A percentile compares a stretch with the other conserved stretches of the same genome.
phyloP scores from a whole-genome alignment of 2,329 filamentous ascomycete species.

The Fusarium citri region DNA sequence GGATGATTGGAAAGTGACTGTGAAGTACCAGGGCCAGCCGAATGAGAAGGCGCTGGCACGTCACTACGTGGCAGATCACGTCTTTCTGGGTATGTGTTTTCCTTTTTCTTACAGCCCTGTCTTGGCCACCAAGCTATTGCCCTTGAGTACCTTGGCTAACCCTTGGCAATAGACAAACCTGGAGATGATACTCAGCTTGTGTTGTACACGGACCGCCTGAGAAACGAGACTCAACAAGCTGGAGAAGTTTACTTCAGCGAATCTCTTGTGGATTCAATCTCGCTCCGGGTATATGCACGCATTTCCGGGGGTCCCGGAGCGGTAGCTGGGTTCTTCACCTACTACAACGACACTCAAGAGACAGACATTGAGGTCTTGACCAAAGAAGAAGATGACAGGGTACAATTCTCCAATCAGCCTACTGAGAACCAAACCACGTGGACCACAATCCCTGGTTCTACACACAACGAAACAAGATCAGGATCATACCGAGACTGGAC shows the following conservation, averaged over 20 bases:
- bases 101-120: not conserved
- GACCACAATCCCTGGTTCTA: slow-evolving; percentile 12
- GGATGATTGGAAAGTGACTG: not conserved
- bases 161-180: not conserved
- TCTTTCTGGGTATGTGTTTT: not conserved
- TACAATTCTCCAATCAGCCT: slow-evolving; percentile 2
- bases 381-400: not conserved
- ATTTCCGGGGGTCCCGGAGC: slow-evolving; percentile 21
- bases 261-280: not conserved
- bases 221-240: slow-evolving; percentile 1
- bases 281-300: slow-evolving; percentile 16
- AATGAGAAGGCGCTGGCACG: not conserved
- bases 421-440: slow-evolving; percentile 1
- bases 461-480: slow-evolving; percentile 13
- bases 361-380: slow-evolving; percentile 30
- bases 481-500: slow-evolving; percentile 5
- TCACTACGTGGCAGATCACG: slow-evolving; percentile 1
- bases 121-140: not conserved
- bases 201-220: not conserved
- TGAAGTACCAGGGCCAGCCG: not conserved
- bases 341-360: slow-evolving; percentile 35
- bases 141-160: not conserved
- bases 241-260: slow-evolving; percentile 2
- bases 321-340: slow-evolving; percentile 33
- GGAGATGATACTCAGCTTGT: not conserved